Evolutionary conservation across 2,329 filamentous ascomycete species (phyloP).

Genomic region (Zymoseptoria tritici): DNA sequence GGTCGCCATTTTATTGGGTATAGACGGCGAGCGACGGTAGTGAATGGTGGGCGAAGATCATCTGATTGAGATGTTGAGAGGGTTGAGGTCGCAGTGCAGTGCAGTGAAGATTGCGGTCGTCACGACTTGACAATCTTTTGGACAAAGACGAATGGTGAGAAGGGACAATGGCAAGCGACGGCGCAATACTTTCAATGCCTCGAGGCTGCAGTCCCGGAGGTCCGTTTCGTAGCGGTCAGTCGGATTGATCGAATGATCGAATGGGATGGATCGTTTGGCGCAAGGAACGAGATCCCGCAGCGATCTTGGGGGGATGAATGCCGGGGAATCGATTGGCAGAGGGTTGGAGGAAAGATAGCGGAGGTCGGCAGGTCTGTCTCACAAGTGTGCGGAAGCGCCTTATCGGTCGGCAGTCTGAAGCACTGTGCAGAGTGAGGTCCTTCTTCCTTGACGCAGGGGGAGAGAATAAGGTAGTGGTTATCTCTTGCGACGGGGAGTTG

Average conservation of each 20-base stretch:
- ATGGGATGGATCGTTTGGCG: constrained; percentile 4
- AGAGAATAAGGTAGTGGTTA: background rate
- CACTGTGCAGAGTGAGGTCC: background rate
- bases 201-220: constrained; percentile 1
- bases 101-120: background rate
- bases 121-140: background rate
- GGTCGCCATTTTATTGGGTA: constrained; percentile 21
- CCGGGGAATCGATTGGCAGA: constrained; percentile 1
- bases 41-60: background rate
- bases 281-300: constrained; percentile 18
- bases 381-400: background rate
- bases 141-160: constrained; percentile 1
- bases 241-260: constrained; percentile 2
- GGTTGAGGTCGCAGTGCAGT: background rate
- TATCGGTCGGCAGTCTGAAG: background rate
- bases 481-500: background rate
- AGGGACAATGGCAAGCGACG: background rate
- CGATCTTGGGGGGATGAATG: constrained; percentile 6
- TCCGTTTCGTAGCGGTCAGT: constrained; percentile 23
- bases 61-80: background rate
- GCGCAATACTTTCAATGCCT: background rate
- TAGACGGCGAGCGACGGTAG: constrained; percentile 1
- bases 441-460: background rate
- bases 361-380: background rate
- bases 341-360: constrained; percentile 5